Conservation (phyloP, 257 asterid species). For the Perilla frutescens region DNA sequence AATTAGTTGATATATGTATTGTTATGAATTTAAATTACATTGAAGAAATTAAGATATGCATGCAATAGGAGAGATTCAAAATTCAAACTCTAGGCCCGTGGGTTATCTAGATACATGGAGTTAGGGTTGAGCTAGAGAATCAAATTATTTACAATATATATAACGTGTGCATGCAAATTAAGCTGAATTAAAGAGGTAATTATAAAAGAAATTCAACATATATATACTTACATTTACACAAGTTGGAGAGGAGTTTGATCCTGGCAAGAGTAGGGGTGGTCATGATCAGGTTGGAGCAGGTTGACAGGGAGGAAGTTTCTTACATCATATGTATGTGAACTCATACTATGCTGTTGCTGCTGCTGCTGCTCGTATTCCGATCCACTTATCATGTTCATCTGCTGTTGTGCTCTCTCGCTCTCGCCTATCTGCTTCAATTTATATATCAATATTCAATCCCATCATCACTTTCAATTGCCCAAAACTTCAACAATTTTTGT, state of each 20-base stretch:
- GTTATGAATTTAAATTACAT: too few relatives aligned
- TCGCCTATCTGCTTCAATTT: slow-evolving; percentile 69
- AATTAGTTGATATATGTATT: too few relatives aligned
- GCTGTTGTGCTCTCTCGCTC: slow-evolving; percentile 69
- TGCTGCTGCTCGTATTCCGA: slow-evolving; percentile 43
- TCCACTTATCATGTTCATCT: slow-evolving; percentile 58
- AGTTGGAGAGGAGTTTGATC: slow-evolving; percentile 86
- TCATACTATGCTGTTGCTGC: slow-evolving; percentile 25
- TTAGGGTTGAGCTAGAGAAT: too few relatives aligned
- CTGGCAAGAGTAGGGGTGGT: slow-evolving; percentile 63
- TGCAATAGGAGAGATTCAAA: too few relatives aligned
- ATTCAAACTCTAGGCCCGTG: too few relatives aligned
- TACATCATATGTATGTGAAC: slow-evolving; percentile 63
- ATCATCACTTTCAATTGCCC: not conserved
- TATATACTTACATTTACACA: slow-evolving; percentile 48
- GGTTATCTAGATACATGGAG: too few relatives aligned
- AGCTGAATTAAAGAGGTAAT: too few relatives aligned
- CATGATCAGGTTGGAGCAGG: slow-evolving; percentile 68
- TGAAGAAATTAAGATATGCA: too few relatives aligned
- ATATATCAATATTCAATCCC: not conserved
- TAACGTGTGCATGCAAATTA: too few relatives aligned
- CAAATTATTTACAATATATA: too few relatives aligned
- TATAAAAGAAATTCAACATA: too few relatives aligned
- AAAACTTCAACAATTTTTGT: too few relatives aligned
- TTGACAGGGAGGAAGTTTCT: slow-evolving; percentile 73